These are phyloP conservation scores for Phtheirospermum japonicum DNA, from an alignment of 257 asterid species.

Conservation along the genomic window DNA sequence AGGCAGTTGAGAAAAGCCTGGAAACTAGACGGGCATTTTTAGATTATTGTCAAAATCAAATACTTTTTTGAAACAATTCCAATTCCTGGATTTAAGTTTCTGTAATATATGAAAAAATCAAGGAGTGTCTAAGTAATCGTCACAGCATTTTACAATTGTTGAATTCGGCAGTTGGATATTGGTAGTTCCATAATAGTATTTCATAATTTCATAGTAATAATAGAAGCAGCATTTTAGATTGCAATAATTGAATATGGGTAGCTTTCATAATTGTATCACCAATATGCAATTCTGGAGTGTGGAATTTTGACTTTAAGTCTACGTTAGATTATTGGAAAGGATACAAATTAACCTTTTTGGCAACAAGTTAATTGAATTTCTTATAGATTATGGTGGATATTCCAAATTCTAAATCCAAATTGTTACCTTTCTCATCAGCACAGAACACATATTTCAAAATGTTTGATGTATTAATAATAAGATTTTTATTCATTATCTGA, in stretches of 20 bases:
- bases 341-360: no score
- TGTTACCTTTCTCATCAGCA: not conserved
- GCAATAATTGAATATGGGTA: not conserved
- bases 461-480: no score
- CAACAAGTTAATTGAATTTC: not conserved
- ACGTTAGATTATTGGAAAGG: not conserved
- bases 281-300: not conserved
- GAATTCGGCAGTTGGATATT: not conserved
- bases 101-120: not conserved
- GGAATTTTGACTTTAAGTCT: not conserved
- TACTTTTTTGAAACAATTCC: no score
- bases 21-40: no score
- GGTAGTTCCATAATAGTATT: not conserved
- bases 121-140: no score
- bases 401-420: not conserved
- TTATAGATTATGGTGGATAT: slow-evolving; percentile 11
- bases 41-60: no score
- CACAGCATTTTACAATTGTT: not conserved
- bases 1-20: no score
- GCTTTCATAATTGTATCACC: not conserved
- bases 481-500: no score
- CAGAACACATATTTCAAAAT: not conserved
- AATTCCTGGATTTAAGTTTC: not conserved
- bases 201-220: not conserved
- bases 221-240: not conserved